A percentile compares a stretch with the other conserved stretches of the same genome.
phyloP scores from a whole-genome alignment of 495 filamentous ascomycete genomes.

The Neurospora sp. region DNA sequence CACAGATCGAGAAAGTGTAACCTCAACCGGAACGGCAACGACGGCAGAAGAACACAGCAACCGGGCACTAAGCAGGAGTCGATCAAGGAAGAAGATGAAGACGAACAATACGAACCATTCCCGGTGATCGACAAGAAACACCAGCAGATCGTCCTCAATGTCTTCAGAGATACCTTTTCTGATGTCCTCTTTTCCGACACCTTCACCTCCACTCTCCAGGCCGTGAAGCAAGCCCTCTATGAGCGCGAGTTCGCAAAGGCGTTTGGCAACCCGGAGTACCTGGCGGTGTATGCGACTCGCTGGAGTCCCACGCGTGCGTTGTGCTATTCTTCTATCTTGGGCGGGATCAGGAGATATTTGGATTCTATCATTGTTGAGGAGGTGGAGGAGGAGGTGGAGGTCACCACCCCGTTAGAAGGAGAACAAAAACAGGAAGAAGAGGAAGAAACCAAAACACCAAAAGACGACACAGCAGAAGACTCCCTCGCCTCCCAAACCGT shows the following conservation, averaged over 20 bases:
- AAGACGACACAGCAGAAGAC: neutral
- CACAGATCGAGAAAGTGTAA: neutral
- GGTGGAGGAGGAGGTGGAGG: neutral
- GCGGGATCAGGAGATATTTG: slow-evolving; percentile 34
- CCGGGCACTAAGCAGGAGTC: neutral
- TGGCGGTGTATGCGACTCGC: slow-evolving; percentile 72
- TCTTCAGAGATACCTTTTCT: slow-evolving; percentile 58
- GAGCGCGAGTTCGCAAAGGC: slow-evolving; percentile 73
- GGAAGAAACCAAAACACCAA: neutral
- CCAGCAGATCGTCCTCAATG: slow-evolving; percentile 66
- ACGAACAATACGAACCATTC: slow-evolving; percentile 3
- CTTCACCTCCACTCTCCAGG: slow-evolving; percentile 50
- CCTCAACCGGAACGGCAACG: neutral
- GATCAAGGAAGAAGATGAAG: slow-evolving; percentile 6
- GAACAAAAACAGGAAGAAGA: neutral
- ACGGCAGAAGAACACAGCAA: neutral
- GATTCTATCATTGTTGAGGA: slow-evolving; percentile 3
- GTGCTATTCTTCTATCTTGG: slow-evolving; percentile 62
- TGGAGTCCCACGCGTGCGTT: slow-evolving; percentile 80
- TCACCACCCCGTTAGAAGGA: slow-evolving; percentile 3
- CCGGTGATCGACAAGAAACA: slow-evolving; percentile 24
- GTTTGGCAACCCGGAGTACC: slow-evolving; percentile 56
- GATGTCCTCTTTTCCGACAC: slow-evolving; percentile 25
- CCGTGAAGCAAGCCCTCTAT: slow-evolving; percentile 73
- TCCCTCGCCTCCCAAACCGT: neutral